Base-by-base conservation (phyloP, 768 basidiomycete genomes). In the Hysterangium stoloniferum region DNA sequence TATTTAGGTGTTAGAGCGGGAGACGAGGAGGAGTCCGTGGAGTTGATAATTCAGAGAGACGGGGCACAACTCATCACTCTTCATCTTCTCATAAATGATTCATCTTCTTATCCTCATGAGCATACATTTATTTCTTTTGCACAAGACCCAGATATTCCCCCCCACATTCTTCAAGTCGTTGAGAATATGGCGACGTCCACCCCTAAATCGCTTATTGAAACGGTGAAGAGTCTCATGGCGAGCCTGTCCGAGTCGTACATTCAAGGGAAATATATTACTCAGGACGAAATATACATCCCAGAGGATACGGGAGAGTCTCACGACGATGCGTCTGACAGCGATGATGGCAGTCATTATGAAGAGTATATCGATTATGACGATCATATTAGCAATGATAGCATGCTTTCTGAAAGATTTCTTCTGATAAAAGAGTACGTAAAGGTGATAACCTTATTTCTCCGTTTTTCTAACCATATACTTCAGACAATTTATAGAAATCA, bases 11-110 rank as follows among this genome's bases (percentile, higher is more conserved):
- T 81, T n/a, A 61, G 65, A 25, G 38, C 69, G 22, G 80, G 80
- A 24, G 81, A 83, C 24, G 82, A 84, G 44, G 82, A 84, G 55
- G 80, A 80, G 13, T 70, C 74, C n/a, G 64, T 85, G n/a, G 72
- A 80, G 46, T 65, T 81, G 27, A 58, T 58, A 11, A 64, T 64
- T 36, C 60, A 71, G n/a, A 48, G 48, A 25, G 65, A 62, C 32
- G 64, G 59, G 6, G 61, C 69, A 48, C 64, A 63, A 34, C 57
- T 72, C 35, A 52, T 73, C 28, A 53, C 66, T 1, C 59, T 73
- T 32, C 72, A 68, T 54, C 58, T 82, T 20, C 62, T 79, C n/a
- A 20, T 44, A 35, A 17, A 54, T 82, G 82, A 84, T 57, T 76
- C 81, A 1, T 79, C 82, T 8, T 78, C 80, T 45, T 86, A 86